These are phyloP conservation scores for Phialemonium atrogriseum DNA, from an alignment of 2,329 filamentous ascomycete genomes.

Conservation along the genomic window DNA sequence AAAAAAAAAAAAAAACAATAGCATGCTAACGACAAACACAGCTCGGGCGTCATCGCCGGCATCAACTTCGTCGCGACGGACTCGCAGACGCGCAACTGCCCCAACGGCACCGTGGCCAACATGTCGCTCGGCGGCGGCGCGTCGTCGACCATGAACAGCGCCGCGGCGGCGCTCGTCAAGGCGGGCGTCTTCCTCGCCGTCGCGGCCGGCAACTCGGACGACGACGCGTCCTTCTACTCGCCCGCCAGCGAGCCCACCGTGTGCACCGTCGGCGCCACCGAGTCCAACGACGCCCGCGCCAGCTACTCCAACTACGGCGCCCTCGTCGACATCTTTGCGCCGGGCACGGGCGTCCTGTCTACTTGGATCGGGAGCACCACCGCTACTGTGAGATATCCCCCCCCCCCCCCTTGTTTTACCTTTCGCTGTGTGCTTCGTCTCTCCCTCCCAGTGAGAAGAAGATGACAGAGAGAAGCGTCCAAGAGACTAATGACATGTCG, in stretches of 20 bases:
- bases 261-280: constrained; percentile 46
- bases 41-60: constrained; percentile 33
- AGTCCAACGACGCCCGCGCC: constrained; percentile 28
- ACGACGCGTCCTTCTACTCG: constrained; percentile 34
- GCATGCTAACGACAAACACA: too few species aligned
- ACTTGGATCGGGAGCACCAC: constrained; percentile 36
- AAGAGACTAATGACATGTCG: not conserved
- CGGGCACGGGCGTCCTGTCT: constrained; percentile 36
- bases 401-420: too few species aligned
- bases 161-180: constrained; percentile 35
- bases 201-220: constrained; percentile 44
- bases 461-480: too few species aligned
- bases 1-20: too few species aligned
- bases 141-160: constrained; percentile 39
- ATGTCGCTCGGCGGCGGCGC: constrained; percentile 46
- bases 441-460: too few species aligned
- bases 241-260: constrained; percentile 38
- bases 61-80: constrained; percentile 33
- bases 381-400: constrained; percentile 17
- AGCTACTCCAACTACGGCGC: constrained; percentile 45
- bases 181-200: constrained; percentile 45
- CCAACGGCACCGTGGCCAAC: constrained; percentile 40
- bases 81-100: constrained; percentile 24
- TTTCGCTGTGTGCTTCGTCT: too few species aligned
- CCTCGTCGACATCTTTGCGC: constrained; percentile 42